These are phyloP conservation scores for Brassica hybrid DNA, from an alignment of 441 rosid species.

Conservation along the genomic window DNA sequence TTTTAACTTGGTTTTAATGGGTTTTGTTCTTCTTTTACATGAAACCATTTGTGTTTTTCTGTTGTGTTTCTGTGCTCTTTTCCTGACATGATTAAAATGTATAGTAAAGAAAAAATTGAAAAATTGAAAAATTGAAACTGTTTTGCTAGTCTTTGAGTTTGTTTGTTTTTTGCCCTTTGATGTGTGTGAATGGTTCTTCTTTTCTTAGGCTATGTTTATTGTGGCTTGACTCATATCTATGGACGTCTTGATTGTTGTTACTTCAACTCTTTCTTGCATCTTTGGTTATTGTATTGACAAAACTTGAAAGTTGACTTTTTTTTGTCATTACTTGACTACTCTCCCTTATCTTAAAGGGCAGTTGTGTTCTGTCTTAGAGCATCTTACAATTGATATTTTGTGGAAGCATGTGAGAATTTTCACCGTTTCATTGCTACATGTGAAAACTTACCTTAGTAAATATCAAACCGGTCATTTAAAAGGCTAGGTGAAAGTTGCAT, in stretches of 20 bases:
- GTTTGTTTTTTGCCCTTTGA: background rate
- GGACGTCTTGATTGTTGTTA: background rate
- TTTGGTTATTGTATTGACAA: background rate
- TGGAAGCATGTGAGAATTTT: conserved; percentile 14
- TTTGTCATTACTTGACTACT: background rate
- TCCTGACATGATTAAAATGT: background rate
- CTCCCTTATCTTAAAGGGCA: background rate
- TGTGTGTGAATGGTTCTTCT: conserved; percentile 1
- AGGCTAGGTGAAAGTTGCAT: conserved; percentile 13
- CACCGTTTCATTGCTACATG: conserved; percentile 12
- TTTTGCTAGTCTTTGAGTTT: conserved; percentile 4
- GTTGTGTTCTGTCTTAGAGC: background rate
- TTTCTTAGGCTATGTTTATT: conserved; percentile 4
- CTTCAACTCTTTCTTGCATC: background rate
- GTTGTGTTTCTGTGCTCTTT: background rate
- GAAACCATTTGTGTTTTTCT: background rate
- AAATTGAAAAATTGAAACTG: background rate
- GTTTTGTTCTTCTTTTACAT: conserved; percentile 22
- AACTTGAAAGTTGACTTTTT: background rate
- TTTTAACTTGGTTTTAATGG: conserved; percentile 9
- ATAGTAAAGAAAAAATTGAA: background rate
- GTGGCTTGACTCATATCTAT: conserved; percentile 1
- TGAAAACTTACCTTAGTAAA: conserved; percentile 2
- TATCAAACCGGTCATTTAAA: too few species aligned
- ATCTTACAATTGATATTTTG: background rate